Base-by-base conservation (phyloP, 169 alveolate species). In the Plasmodium knowlesi region DNA sequence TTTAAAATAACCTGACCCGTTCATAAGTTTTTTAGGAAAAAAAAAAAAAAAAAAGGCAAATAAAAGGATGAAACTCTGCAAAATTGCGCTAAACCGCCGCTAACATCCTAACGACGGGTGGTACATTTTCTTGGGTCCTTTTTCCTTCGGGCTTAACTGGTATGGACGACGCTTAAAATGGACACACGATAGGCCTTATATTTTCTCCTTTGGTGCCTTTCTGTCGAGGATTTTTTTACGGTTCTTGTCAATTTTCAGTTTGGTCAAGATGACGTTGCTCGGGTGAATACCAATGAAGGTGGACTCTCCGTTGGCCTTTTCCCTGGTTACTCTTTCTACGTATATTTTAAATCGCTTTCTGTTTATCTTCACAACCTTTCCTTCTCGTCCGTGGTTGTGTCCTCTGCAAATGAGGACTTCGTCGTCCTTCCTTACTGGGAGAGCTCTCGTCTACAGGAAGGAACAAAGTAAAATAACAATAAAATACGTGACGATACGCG, bases 341-440 rank as follows among this genome's bases (percentile, higher is more conserved):
- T 98, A 98, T 95, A 99, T 98, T 95, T 96, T 96, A 98, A 98
- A 98, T 98, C 98, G 99, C 98, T 98, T 98, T 96, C 99, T 98
- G 98, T 98, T 98, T 84, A 99, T 99, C 94, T 97, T 97, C 76
- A 98, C 98, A 84, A 99, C 99, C 96, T 98, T 99, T 84, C 99
- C 99, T 96, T 98, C 99, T 78, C 99, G 98, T 90, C 98, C 99
- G 96, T 99, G 99, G 94, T 90, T 96, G 93, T 96, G 97, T 30
- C 99, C 99, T 85, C 99, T 97, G 80, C 98, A 98, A 86, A 99
- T 98, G 97, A 98, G 98, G 83, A 99, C 99, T 92, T 98, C 99
- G 93, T 99, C 99, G 82, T 99, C 99, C 96, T 98, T 99, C 93
- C 99, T 98, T 82, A 99, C 98, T 85, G 99, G 99, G 85, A 99